Conservation (phyloP, 1,139 yeast species). For the Lodderomyces elongisporus region DNA sequence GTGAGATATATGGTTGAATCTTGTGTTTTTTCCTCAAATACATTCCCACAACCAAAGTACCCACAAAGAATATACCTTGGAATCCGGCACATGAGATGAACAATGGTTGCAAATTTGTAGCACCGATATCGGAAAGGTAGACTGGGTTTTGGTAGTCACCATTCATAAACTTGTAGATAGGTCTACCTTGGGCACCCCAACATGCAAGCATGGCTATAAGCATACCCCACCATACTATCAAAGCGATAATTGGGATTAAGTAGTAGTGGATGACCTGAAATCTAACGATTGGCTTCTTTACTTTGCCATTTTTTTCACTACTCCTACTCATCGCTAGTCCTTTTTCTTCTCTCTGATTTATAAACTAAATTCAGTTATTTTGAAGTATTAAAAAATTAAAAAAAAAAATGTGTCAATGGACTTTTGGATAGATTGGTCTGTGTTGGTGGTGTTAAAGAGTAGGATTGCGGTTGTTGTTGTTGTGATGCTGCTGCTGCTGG, state of each 20-base stretch:
- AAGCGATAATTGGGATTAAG: slow-evolving; percentile 26
- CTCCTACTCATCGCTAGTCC: background rate
- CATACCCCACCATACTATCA: slow-evolving; percentile 40
- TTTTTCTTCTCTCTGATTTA: background rate
- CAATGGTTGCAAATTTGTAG: slow-evolving; percentile 75
- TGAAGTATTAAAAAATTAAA: background rate
- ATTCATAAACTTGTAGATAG: slow-evolving; percentile 57
- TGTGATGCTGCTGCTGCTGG: no score
- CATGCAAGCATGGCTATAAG: slow-evolving; percentile 33
- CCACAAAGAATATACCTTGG: slow-evolving; percentile 72
- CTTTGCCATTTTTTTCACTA: background rate
- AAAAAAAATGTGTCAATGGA: background rate
- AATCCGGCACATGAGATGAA: slow-evolving; percentile 76
- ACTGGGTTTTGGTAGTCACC: slow-evolving; percentile 47
- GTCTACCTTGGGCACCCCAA: slow-evolving; percentile 78
- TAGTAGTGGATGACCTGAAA: slow-evolving; percentile 34
- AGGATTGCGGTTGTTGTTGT: no score
- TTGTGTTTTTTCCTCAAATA: slow-evolving; percentile 35
- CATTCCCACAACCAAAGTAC: slow-evolving; percentile 59
- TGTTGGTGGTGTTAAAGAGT: no score
- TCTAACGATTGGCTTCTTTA: slow-evolving; percentile 12
- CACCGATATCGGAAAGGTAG: slow-evolving; percentile 81
- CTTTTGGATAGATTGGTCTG: no score
- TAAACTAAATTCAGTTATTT: background rate
- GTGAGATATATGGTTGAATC: slow-evolving; percentile 49